phyloP scores from a whole-genome alignment of 345 rosid species.

The Kandelia obovata region DNA sequence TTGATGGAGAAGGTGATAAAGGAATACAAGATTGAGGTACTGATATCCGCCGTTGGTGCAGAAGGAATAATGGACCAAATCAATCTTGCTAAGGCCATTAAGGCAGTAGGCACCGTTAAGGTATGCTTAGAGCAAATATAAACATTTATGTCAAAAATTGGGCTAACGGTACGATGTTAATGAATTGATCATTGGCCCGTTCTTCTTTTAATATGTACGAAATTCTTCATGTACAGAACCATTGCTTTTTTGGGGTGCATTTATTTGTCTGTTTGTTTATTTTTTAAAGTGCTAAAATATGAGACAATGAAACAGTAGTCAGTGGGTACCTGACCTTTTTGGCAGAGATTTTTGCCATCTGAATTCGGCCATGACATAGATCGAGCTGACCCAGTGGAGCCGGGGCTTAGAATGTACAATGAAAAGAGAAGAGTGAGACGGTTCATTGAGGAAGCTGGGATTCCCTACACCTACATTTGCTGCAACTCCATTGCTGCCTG shows the following conservation, averaged over 20 bases:
- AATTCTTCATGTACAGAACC: no score
- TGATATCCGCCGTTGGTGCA: conserved; percentile 36
- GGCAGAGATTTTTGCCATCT: conserved; percentile 36
- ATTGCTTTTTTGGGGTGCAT: no score
- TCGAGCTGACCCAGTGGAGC: conserved; percentile 38
- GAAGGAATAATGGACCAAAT: conserved; percentile 24
- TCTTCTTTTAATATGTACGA: no score
- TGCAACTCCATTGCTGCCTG: conserved; percentile 44
- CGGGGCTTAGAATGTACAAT: conserved; percentile 33
- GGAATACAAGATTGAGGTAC: conserved; percentile 21
- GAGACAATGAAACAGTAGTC: not conserved
- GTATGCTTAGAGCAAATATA: not conserved
- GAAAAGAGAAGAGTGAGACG: conserved; percentile 32
- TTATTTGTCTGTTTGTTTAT: no score
- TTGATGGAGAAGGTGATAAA: conserved; percentile 24
- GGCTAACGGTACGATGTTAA: no score
- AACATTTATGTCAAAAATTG: no score
- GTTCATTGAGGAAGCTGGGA: conserved; percentile 25
- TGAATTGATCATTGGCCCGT: no score
- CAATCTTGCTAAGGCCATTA: conserved; percentile 23
- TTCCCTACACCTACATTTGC: conserved; percentile 38
- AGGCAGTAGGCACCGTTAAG: conserved; percentile 27
- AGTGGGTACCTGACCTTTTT: not conserved
- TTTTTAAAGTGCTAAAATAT: not conserved
- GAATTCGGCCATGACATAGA: conserved; percentile 42